Base-by-base conservation (phyloP, 2,329 filamentous ascomycete species). In the Cladosporium sphaerospermum region DNA sequence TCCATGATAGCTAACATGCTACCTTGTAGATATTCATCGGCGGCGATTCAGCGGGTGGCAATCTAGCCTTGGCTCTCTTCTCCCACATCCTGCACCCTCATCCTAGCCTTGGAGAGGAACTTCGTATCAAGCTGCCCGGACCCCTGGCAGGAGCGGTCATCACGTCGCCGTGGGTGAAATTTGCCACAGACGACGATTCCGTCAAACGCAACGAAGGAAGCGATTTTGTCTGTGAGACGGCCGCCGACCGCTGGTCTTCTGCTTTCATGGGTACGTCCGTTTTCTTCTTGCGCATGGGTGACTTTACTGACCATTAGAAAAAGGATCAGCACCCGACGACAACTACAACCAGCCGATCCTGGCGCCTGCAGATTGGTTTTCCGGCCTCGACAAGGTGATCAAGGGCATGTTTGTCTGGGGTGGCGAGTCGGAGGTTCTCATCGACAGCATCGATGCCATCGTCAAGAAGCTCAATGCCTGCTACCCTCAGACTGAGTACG, bases 41-140 rank as follows among this genome's bases (percentile, higher is more conserved):
- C 9, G 78, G 78, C 31, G 78, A 81, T 64, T 80, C 77, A 0
- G 78, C 78, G 11, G 78, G 78, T 48, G 77, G 69, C n/a, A 78
- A 78, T 55, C 64, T 80, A 3, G 62, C 67, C 9, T 54, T 78
- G 2, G 64, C 64, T 3, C 57, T 80, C 0, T 65, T 79, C 4
- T 76, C 74, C 1, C 78, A 80, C 61, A 64, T 80, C 40, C 65
- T 75, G 0, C 82, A 85, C 60, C 79, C 82, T 0, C 81, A 83
- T 55, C 73, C 78, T 0, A 70, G 76, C 1, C 72, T 82, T 40
- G 64, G 72, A 1, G 42, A 43, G 54, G 19, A 42, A 55, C 42
- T 53, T 23, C 57, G 56, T 28, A 56, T 83, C 16, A 52, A 63
- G 0, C 62, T 80, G 6, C 60, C 66, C 0, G 63, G 62, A 3